These are phyloP conservation scores for Pseudogymnoascus sp. DNA, from an alignment of 2,329 filamentous ascomycete species.

Conservation along the genomic window DNA sequence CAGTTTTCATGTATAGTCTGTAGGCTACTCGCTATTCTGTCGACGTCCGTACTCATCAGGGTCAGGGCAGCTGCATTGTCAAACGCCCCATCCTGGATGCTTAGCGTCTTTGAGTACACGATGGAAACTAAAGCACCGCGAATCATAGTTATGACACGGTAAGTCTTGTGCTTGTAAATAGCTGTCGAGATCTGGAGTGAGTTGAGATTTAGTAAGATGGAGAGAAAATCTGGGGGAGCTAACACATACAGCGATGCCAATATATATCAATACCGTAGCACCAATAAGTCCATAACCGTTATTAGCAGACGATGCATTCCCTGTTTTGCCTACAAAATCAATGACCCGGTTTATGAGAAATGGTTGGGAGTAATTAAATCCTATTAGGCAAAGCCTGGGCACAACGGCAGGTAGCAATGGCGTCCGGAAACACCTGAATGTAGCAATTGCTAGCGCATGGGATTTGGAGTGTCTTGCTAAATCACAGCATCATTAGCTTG, in stretches of 20 bases:
- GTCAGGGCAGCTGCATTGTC: constrained; percentile 33
- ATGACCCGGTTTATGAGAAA: constrained; percentile 34
- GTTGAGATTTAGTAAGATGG: not conserved
- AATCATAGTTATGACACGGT: constrained; percentile 35
- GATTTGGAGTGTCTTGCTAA: not conserved
- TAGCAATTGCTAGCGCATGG: not conserved
- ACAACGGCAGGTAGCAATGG: constrained; percentile 26
- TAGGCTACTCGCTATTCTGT: constrained; percentile 25
- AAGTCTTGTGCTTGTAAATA: constrained; percentile 29
- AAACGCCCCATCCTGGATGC: constrained; percentile 22
- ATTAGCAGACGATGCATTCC: constrained; percentile 21
- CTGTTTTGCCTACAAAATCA: constrained; percentile 24
- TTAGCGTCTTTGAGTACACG: constrained; percentile 39
- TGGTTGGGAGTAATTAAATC: constrained; percentile 37
- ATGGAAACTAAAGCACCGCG: constrained; percentile 35
- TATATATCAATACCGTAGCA: constrained; percentile 32
- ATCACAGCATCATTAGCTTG: not conserved
- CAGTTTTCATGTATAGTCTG: constrained; percentile 31
- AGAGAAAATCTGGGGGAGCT: not conserved
- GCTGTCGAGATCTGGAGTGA: not conserved
- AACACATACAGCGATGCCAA: constrained; percentile 33
- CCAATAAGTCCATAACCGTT: constrained; percentile 33
- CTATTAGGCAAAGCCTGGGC: constrained; percentile 32
- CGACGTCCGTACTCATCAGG: constrained; percentile 37
- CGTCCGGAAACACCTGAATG: constrained; percentile 11